Conservation (phyloP, 2,329 filamentous ascomycete species). For the Fusarium sp. region DNA sequence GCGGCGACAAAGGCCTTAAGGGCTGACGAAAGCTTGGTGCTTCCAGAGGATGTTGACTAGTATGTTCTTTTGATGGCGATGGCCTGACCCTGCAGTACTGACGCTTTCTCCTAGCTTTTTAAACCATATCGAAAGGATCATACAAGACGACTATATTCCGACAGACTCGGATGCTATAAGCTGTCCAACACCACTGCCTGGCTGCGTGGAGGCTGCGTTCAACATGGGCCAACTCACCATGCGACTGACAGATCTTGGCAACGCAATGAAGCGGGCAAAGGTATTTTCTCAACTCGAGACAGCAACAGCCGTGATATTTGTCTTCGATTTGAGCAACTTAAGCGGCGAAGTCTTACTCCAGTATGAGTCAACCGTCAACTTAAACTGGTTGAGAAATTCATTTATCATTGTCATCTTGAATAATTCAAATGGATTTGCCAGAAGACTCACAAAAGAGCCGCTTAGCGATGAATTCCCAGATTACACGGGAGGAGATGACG, state of each 20-base stretch:
- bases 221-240: not conserved
- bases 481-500: not conserved
- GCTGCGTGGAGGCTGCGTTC: not conserved
- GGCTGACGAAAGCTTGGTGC: not conserved
- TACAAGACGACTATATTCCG: accelerated
- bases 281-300: not conserved
- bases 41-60: not conserved
- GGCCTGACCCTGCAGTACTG: not conserved
- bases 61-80: not conserved
- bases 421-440: not conserved
- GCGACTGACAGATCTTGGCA: not conserved
- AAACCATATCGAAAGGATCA: accelerated
- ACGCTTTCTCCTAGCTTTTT: not conserved
- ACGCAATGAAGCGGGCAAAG: not conserved
- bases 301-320: not conserved
- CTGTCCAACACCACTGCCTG: not conserved
- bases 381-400: not conserved
- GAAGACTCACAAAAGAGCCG: not conserved
- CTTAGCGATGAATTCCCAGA: not conserved
- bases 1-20: not conserved
- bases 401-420: not conserved
- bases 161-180: not conserved
- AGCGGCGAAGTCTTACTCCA: accelerated
- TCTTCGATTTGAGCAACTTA: not conserved
- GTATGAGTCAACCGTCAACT: not conserved